Percentiles rank a stretch among this genome's conserved stretches.
phyloP scores from a whole-genome alignment of 257 asterid species.

The Pogostemon cablin region DNA sequence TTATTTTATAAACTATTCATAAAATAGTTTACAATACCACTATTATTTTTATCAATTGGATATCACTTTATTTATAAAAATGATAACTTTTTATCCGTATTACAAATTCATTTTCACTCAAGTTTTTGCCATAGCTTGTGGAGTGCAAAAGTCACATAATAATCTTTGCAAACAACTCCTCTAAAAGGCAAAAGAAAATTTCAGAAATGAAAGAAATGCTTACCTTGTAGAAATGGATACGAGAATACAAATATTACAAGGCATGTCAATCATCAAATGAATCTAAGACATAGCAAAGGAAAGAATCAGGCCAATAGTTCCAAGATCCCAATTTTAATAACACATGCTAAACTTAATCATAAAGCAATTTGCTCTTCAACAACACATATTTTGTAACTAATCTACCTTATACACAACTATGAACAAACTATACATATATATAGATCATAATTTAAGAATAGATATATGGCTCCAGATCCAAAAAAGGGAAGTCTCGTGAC shows the following conservation, averaged over 20 bases:
- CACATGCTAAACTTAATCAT: neutral
- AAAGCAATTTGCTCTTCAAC: neutral
- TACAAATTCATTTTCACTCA: no score
- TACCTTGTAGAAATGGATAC: neutral
- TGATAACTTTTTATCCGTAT: no score
- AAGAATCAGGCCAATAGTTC: neutral
- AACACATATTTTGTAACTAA: neutral
- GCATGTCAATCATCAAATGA: neutral
- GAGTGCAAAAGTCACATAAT: no score
- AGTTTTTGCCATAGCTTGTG: no score
- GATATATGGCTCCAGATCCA: slow-evolving; percentile 30
- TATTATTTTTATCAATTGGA: no score
- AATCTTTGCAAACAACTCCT: no score
- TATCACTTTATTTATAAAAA: no score
- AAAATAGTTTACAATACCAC: no score
- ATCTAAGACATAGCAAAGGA: neutral
- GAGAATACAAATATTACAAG: neutral
- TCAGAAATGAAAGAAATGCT: neutral
- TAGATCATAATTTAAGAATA: no score
- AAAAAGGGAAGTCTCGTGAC: slow-evolving; percentile 51
- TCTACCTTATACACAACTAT: neutral
- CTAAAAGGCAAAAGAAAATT: neutral
- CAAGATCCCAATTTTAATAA: neutral
- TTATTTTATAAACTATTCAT: no score
- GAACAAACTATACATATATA: neutral